Conservation (phyloP, 1,284 basidiomycete species). For the Fomes fomentarius region DNA sequence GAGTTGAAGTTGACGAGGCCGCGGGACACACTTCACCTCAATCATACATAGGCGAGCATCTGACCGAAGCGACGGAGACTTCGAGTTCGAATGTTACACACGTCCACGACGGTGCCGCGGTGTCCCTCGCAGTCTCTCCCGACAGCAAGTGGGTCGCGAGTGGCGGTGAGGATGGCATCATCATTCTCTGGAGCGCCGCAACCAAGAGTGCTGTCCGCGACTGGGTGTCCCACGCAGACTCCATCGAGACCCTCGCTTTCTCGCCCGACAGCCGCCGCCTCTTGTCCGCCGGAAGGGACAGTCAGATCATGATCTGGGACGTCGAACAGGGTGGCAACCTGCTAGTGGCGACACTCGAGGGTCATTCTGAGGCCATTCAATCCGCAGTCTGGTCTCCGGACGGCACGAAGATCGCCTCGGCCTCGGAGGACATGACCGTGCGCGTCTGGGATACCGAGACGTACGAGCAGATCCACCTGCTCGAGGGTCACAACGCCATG, state of each 20-base stretch:
- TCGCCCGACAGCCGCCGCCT: constrained; percentile 23
- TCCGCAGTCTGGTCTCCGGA: constrained; percentile 29
- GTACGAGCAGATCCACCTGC: not conserved
- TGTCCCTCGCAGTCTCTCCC: constrained; percentile 24
- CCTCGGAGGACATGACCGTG: constrained; percentile 24
- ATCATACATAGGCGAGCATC: no score
- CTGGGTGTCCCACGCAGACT: constrained; percentile 10
- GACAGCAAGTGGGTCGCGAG: constrained; percentile 23
- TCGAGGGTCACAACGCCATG: constrained; percentile 16
- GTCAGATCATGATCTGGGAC: constrained; percentile 11
- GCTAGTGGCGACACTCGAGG: not conserved
- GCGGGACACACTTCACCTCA: no score
- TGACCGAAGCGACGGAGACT: no score
- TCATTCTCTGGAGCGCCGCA: constrained; percentile 31
- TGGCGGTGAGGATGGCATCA: constrained; percentile 26
- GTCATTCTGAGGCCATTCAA: constrained; percentile 9
- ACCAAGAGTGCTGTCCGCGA: not conserved
- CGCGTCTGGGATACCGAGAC: constrained; percentile 27
- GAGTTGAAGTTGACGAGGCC: no score
- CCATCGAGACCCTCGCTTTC: constrained; percentile 24
- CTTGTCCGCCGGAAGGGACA: constrained; percentile 19
- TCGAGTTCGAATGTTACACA: no score
- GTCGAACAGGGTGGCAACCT: not conserved
- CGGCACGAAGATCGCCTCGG: constrained; percentile 25
- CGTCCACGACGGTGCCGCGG: constrained; percentile 10